Evolutionary conservation across 495 filamentous ascomycete genomes (phyloP).

Genomic region (Aspergillus panamensis): DNA sequence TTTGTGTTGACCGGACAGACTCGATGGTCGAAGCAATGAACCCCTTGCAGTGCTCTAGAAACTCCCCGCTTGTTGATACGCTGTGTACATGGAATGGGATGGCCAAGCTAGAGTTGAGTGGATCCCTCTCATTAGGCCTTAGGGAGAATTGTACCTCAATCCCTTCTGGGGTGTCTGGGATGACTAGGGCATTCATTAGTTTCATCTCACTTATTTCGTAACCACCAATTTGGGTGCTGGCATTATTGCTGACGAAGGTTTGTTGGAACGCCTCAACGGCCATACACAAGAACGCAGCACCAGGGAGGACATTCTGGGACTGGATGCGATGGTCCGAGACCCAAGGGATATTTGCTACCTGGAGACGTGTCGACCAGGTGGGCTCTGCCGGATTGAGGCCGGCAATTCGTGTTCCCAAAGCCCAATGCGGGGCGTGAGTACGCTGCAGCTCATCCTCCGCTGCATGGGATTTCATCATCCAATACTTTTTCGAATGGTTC

Average conservation of each 20-base stretch:
- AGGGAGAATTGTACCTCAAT: not conserved
- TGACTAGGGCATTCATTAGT: not conserved
- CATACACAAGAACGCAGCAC: slow-evolving; percentile 53
- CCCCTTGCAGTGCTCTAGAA: too few relatives aligned
- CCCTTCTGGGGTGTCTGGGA: not conserved
- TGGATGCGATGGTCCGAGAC: slow-evolving; percentile 29
- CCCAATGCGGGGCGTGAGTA: not conserved
- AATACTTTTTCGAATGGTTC: slow-evolving; percentile 1
- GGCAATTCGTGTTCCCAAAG: not conserved
- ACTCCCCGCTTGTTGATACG: too few relatives aligned
- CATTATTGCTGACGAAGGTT: not conserved
- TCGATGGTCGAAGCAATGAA: too few relatives aligned
- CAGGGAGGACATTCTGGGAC: slow-evolving; percentile 46
- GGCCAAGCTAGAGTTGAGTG: too few relatives aligned
- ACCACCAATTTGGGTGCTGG: not conserved
- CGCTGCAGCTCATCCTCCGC: slow-evolving; percentile 20
- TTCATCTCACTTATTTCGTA: not conserved
- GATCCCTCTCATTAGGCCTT: too few relatives aligned
- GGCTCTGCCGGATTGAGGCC: not conserved
- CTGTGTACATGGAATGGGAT: too few relatives aligned
- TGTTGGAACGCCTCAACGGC: slow-evolving; percentile 48
- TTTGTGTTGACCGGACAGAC: too few relatives aligned
- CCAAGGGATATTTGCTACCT: slow-evolving; percentile 24
- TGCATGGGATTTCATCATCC: not conserved
- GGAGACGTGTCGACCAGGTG: not conserved